Evolutionary conservation across 371 early-diverging fungal species (phyloP).

Genomic region (Chytridium lagenaria): DNA sequence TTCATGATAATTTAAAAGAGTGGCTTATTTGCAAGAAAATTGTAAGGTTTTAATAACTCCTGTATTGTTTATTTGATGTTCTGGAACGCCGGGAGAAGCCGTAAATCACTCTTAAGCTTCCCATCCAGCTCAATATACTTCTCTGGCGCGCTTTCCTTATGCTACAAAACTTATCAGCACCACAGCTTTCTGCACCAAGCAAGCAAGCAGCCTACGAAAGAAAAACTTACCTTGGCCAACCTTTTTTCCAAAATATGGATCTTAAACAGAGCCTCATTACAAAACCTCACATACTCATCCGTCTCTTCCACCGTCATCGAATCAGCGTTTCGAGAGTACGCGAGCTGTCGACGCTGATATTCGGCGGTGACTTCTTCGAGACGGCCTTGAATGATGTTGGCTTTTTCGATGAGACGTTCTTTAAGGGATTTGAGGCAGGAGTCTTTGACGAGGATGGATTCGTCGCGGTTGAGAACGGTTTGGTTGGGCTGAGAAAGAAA

Average conservation of each 20-base stretch:
- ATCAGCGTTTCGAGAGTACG: conserved; percentile 59
- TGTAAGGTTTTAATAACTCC: too few relatives aligned
- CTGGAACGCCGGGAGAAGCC: conserved; percentile 44
- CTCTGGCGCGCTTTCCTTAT: conserved; percentile 63
- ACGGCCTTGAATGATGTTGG: conserved; percentile 61
- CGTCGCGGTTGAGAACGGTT: conserved; percentile 45
- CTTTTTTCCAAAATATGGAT: conserved; percentile 64
- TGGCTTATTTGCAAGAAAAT: too few relatives aligned
- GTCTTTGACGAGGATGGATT: conserved; percentile 54
- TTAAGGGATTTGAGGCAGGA: conserved; percentile 56
- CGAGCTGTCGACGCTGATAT: conserved; percentile 57
- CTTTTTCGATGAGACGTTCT: conserved; percentile 61
- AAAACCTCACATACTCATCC: conserved; percentile 59
- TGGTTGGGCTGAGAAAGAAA: conserved; percentile 43
- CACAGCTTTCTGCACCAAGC: too few relatives aligned
- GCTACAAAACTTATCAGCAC: conserved; percentile 36
- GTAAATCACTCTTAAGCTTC: conserved; percentile 49
- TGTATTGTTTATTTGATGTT: background rate
- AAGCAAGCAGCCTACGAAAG: background rate
- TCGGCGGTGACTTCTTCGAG: conserved; percentile 60
- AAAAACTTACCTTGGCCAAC: conserved; percentile 50
- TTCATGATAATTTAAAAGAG: too few relatives aligned
- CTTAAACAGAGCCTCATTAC: conserved; percentile 62
- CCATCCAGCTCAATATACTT: conserved; percentile 57
- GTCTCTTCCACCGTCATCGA: conserved; percentile 61